A percentile compares a stretch with the other conserved stretches of the same genome.
Conservation (phyloP, 2,329 filamentous ascomycete species). For the Xylogone sp. region DNA sequence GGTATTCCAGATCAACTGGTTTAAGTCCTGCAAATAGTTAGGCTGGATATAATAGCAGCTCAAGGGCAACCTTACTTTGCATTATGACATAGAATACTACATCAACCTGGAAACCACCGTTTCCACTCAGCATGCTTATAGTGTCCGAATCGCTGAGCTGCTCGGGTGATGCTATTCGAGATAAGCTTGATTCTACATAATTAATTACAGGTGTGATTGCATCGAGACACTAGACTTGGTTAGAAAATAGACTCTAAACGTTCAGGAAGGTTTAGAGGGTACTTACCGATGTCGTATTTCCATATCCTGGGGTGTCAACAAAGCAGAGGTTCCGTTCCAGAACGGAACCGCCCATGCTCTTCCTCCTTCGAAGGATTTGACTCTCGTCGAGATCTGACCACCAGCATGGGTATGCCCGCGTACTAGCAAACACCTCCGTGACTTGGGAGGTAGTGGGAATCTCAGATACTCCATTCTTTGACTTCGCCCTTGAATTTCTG, state of each 20-base stretch:
- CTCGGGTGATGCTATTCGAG: constrained; percentile 57
- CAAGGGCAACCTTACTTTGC: constrained; percentile 49
- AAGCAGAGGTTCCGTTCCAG: constrained; percentile 93
- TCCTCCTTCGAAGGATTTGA: constrained; percentile 55
- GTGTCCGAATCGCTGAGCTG: constrained; percentile 70
- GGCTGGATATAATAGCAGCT: background rate
- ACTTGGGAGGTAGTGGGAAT: constrained; percentile 38
- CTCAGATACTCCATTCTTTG: constrained; percentile 17
- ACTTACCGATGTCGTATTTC: constrained; percentile 48
- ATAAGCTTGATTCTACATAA: constrained; percentile 70
- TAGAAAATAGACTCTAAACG: constrained; percentile 22
- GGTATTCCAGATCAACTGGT: constrained; percentile 64
- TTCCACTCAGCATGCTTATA: constrained; percentile 72
- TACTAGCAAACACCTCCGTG: constrained; percentile 73
- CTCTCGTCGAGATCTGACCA: constrained; percentile 76
- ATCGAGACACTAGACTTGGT: constrained; percentile 43
- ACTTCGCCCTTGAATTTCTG: constrained; percentile 22
- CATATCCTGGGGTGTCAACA: constrained; percentile 74
- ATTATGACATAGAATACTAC: constrained; percentile 78
- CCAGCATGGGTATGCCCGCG: constrained; percentile 83
- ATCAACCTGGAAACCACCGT: constrained; percentile 81
- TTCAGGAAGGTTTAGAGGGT: background rate
- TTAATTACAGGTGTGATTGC: constrained; percentile 57
- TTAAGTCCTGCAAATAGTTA: constrained; percentile 45
- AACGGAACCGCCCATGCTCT: constrained; percentile 71